Percentiles rank a stretch among this genome's conserved stretches.
Conservation (phyloP, 176 grass and related monocot species). For the Oryza punctata region DNA sequence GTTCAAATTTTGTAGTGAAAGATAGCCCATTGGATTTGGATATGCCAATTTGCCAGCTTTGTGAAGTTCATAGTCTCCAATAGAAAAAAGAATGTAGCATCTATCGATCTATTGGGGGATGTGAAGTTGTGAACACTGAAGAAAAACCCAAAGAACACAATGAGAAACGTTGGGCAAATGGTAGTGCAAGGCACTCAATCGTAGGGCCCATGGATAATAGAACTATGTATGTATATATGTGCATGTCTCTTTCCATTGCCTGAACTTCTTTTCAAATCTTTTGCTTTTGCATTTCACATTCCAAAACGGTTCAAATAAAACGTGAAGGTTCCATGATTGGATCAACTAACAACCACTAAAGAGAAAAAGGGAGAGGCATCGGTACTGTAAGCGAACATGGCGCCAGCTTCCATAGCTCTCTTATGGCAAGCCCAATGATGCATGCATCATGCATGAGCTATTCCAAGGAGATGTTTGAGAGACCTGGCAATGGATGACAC, state of each 20-base stretch:
- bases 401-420: not conserved
- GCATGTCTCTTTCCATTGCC: not conserved
- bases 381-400: slow-evolving; percentile 30
- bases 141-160: not conserved
- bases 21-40: slow-evolving; percentile 8
- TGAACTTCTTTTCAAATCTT: slow-evolving; percentile 1
- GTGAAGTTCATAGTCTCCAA: not conserved
- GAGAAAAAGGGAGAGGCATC: slow-evolving; percentile 22
- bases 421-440: not conserved
- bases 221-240: not conserved
- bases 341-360: slow-evolving; percentile 37
- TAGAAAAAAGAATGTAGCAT: not conserved
- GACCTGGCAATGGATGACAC: not conserved
- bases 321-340: slow-evolving; percentile 35
- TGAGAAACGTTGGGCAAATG: not conserved
- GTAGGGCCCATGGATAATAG: not conserved
- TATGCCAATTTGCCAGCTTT: not conserved
- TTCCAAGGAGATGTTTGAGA: not conserved
- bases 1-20: slow-evolving; percentile 8
- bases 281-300: slow-evolving; percentile 29
- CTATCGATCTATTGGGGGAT: slow-evolving; percentile 9
- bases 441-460: not conserved
- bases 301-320: not conserved
- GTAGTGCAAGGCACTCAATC: not conserved
- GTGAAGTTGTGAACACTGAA: slow-evolving; percentile 18